Conservation (phyloP, 495 filamentous ascomycete genomes). For the Xylaria scruposa region DNA sequence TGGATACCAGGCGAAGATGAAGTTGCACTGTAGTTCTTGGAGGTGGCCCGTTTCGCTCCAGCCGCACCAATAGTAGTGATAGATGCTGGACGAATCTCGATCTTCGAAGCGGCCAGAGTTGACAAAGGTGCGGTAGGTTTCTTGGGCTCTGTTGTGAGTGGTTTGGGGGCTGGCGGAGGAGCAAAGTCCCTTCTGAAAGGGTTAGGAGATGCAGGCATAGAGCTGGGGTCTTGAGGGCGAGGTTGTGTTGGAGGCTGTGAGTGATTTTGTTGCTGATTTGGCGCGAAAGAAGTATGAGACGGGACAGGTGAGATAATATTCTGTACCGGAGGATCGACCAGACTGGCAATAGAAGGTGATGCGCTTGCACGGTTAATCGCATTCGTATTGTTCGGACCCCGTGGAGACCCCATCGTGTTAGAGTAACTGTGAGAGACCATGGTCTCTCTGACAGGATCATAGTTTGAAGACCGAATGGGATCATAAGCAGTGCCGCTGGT, state of each 20-base stretch:
- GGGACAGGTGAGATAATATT: constrained; percentile 55
- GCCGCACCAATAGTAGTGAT: constrained; percentile 51
- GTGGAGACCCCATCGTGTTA: constrained; percentile 62
- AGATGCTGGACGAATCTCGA: constrained; percentile 43
- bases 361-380: constrained; percentile 73
- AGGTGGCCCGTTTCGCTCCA: constrained; percentile 42
- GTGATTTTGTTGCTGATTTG: constrained; percentile 31
- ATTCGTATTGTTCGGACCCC: constrained; percentile 53
- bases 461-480: constrained; percentile 78
- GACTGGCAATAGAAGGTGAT: constrained; percentile 86
- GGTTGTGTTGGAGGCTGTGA: constrained; percentile 33
- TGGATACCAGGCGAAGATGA: constrained; percentile 51
- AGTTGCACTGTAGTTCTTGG: constrained; percentile 49
- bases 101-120: constrained; percentile 40
- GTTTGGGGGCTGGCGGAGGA: constrained; percentile 46
- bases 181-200: constrained; percentile 41
- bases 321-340: constrained; percentile 76
- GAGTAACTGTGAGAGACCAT: constrained; percentile 57
- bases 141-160: constrained; percentile 43
- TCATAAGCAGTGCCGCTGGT: constrained; percentile 85
- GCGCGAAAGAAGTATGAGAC: constrained; percentile 50
- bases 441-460: constrained; percentile 61
- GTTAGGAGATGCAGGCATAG: constrained; percentile 42
- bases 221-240: constrained; percentile 31
- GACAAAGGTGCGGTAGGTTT: constrained; percentile 42